These are phyloP conservation scores for Leccinum rimulosum DNA, from an alignment of 768 basidiomycete species.

Conservation along the genomic window DNA sequence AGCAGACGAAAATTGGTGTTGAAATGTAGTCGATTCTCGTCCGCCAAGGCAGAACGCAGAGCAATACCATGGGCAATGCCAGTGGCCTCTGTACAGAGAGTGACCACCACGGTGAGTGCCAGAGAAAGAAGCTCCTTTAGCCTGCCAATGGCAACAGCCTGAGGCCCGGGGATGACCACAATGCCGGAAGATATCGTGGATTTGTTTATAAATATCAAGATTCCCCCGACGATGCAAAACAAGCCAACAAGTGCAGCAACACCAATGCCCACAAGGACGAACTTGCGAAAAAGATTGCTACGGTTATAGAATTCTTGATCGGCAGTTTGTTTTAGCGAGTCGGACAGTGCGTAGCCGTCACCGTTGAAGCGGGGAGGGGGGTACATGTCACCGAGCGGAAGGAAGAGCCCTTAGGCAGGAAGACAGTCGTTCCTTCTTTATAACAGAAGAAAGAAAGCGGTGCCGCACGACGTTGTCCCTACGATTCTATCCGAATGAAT, in stretches of 20 bases:
- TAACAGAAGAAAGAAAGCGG: background rate
- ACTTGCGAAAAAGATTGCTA: conserved; percentile 23
- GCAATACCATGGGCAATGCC: conserved; percentile 29
- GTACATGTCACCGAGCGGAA: conserved; percentile 8
- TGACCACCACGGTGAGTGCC: conserved; percentile 26
- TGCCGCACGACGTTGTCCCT: conserved; percentile 2
- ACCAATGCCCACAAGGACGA: conserved; percentile 25
- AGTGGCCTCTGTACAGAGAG: conserved; percentile 28
- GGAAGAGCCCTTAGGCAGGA: background rate
- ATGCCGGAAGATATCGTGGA: conserved; percentile 24
- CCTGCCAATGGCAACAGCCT: conserved; percentile 8
- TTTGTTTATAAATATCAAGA: conserved; percentile 22
- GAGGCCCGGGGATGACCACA: conserved; percentile 10
- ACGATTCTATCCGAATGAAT: background rate
- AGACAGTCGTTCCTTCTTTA: too few relatives aligned
- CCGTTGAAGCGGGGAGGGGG: background rate
- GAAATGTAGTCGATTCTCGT: conserved; percentile 23
- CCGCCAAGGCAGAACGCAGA: conserved; percentile 27
- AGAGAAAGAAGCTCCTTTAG: conserved; percentile 21
- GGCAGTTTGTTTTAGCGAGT: conserved; percentile 20
- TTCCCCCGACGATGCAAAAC: conserved; percentile 24
- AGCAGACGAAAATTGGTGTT: conserved; percentile 32
- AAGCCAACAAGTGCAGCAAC: conserved; percentile 22
- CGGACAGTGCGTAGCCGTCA: conserved; percentile 11
- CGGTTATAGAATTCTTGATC: conserved; percentile 29